Percentiles rank a stretch among this genome's conserved stretches.
Conservation (phyloP, 305 asterid genomes). For the Rubia occidens region DNA sequence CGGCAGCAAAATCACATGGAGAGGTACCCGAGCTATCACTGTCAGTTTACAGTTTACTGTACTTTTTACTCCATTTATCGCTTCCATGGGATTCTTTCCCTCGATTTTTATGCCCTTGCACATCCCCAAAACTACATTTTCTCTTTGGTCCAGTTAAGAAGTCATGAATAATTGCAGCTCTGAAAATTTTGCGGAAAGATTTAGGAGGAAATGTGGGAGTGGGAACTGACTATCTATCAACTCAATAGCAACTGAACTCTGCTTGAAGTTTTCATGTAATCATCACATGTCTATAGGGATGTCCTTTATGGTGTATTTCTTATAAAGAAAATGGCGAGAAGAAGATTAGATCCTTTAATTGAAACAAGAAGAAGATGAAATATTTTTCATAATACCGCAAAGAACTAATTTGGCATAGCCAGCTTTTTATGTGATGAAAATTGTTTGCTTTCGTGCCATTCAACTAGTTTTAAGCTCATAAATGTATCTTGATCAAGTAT, state of each 20-base stretch:
- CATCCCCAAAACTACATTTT: slow-evolving; percentile 11
- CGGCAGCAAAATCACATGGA: neutral
- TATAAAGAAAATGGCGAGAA: no score
- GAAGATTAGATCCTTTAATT: no score
- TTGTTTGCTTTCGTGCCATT: no score
- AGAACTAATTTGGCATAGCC: no score
- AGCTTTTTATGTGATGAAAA: no score
- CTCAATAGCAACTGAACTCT: no score
- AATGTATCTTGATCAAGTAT: neutral
- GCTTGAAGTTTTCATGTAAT: no score
- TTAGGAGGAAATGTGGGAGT: slow-evolving; percentile 50
- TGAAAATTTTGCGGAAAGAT: slow-evolving; percentile 36
- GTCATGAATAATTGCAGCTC: slow-evolving; percentile 13
- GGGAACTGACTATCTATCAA: slow-evolving; percentile 20
- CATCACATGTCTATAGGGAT: no score
- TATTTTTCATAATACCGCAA: no score
- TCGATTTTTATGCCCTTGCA: slow-evolving; percentile 15
- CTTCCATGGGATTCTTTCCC: neutral
- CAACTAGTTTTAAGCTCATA: neutral
- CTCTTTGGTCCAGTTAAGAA: slow-evolving; percentile 7
- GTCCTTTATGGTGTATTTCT: no score
- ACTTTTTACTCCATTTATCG: slow-evolving; percentile 16
- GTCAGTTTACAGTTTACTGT: slow-evolving; percentile 41
- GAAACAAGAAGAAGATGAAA: no score
- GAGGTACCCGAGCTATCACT: slow-evolving; percentile 11